A percentile compares a stretch with the other conserved stretches of the same genome.
These are phyloP conservation scores for Suillus subluteus DNA, from an alignment of 768 basidiomycete genomes.

Conservation along the genomic window DNA sequence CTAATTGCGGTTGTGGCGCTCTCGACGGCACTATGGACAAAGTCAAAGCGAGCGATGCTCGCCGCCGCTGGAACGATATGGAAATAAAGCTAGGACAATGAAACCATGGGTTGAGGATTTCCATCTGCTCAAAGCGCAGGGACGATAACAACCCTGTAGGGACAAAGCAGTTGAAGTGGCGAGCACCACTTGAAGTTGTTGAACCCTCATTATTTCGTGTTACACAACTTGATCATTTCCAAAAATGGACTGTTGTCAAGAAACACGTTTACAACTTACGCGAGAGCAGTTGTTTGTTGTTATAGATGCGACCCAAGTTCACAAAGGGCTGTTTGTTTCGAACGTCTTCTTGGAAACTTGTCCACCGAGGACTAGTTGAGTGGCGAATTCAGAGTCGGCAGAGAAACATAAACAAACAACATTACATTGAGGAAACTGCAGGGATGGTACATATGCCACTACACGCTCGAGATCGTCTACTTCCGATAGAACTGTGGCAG, in stretches of 20 bases:
- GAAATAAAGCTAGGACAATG: conserved; percentile 11
- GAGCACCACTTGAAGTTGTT: not conserved
- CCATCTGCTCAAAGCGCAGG: conserved; percentile 5
- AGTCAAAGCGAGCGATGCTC: conserved; percentile 27
- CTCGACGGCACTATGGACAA: conserved; percentile 25
- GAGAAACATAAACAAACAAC: conserved; percentile 19
- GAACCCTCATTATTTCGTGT: conserved; percentile 4
- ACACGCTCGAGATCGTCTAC: conserved; percentile 39
- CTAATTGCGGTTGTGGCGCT: conserved; percentile 12
- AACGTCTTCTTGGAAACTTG: conserved; percentile 3
- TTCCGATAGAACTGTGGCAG: conserved; percentile 77
- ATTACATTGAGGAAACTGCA: conserved; percentile 32
- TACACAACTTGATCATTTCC: conserved; percentile 6
- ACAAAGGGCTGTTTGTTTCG: conserved; percentile 14
- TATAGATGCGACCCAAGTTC: conserved; percentile 6
- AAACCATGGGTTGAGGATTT: conserved; percentile 12
- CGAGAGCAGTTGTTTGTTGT: conserved; percentile 9
- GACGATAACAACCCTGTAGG: conserved; percentile 14
- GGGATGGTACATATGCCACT: conserved; percentile 24
- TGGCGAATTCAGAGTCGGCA: conserved; percentile 19
- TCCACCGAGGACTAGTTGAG: conserved; percentile 15
- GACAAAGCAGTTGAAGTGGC: conserved; percentile 27
- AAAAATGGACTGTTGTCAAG: conserved; percentile 20
- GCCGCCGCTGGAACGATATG: conserved; percentile 22
- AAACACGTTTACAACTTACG: conserved; percentile 16